Evolutionary conservation across 2,329 filamentous ascomycete genomes (phyloP), one percentile per base, ranked within the genome.

Genomic region (Sclerotinia spermophila): DNA sequence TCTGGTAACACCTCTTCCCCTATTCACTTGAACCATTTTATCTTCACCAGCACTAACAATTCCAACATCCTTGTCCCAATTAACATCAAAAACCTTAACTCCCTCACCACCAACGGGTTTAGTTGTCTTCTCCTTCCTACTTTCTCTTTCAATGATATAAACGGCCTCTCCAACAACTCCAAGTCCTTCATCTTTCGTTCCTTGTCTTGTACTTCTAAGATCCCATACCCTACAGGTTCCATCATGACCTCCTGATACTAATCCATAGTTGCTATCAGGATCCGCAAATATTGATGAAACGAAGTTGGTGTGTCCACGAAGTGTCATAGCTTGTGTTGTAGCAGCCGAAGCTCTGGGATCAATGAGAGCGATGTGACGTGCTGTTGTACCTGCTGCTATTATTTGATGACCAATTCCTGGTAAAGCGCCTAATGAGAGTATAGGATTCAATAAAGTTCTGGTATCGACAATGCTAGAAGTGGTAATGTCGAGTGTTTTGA

Each of bases 141-240:
- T 91, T 81, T 96, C 92, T 68, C 95, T 84, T 71, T 91, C 86
- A 74, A 98, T 90, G 35, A 88, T 80, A 85, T 92, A 88, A 83
- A 97, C 82, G 84, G 90, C 81, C 86, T 95, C 84, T 87, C 92
- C 81, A 81, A 94, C 82, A 78, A 88, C 71, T 78, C 84, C 81
- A 80, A 84, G 83, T 77, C 89, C 83, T 79, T 90, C 86, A 79
- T 89, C 82, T 76, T 87, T 83, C 3, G 84, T 85, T 13, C 84
- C 86, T 27, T 83, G 85, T 79, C 89, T 84, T 68, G 87, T 88
- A 77, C 88, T 90, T 69, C 96, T 86, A 74, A 98, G 86, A 83
- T 99, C 96, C 96, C 96, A 99, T 64, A 99, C 89, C 67, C 94
- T 88, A 78, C 93, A 96, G 1, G 93, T 97, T 45, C 95, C 94